Evolutionary conservation across 73 alveolate genomes (phyloP).

Genomic region (Tetrahymena borealis): DNA sequence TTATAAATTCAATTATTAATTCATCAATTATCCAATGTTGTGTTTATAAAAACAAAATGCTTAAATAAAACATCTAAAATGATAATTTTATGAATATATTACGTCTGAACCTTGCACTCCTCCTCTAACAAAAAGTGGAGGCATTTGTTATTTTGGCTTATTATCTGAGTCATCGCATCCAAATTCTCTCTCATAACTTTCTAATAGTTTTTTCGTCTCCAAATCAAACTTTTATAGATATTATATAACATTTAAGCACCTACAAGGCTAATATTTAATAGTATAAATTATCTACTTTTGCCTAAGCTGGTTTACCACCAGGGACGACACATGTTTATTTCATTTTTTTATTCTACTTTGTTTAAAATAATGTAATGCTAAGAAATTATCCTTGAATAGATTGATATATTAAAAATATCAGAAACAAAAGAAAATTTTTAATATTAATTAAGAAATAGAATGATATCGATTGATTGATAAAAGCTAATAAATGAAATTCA

Average conservation of each 20-base stretch:
- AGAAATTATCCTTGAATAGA: no score
- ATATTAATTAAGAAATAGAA: no score
- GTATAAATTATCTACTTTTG: background rate
- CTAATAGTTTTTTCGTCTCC: background rate
- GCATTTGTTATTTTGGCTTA: background rate
- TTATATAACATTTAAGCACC: background rate
- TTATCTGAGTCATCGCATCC: background rate
- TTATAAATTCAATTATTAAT: background rate
- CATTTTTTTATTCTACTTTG: background rate
- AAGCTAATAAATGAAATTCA: no score
- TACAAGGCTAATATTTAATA: background rate
- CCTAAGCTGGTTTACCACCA: background rate
- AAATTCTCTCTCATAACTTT: background rate
- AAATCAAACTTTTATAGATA: background rate
- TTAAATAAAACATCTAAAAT: no score
- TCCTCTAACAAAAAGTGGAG: background rate
- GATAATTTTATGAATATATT: no score
- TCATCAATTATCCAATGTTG: no score
- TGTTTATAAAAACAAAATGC: no score
- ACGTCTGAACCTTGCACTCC: slow-evolving; percentile 1
- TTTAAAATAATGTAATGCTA: background rate
- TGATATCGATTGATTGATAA: no score
- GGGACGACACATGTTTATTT: background rate
- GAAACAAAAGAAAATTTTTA: no score
- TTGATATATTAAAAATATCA: no score